A percentile compares a stretch with the other conserved stretches of the same genome.
These are phyloP conservation scores for Groenewaldozyma salmanticensis DNA, from an alignment of 805 yeast genomes.

Conservation along the genomic window DNA sequence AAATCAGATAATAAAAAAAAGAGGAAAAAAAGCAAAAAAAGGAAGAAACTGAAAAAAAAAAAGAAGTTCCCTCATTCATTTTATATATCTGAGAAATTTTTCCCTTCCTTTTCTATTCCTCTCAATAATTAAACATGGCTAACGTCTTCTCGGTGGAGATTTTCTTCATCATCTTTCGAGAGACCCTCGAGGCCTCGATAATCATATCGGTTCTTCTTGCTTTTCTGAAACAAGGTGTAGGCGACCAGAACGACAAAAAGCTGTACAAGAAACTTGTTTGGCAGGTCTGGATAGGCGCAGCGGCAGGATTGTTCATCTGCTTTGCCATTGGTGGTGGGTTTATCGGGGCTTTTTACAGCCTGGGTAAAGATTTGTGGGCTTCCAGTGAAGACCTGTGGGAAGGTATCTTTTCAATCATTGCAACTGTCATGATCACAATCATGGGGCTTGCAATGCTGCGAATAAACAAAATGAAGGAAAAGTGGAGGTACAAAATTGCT, in stretches of 20 bases:
- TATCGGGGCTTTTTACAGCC: constrained; percentile 83
- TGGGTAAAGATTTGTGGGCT: constrained; percentile 77
- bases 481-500: constrained; percentile 95
- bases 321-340: constrained; percentile 81
- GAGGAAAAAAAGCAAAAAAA: neutral
- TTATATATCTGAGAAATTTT: neutral
- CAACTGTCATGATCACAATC: constrained; percentile 75
- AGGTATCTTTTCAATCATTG: constrained; percentile 87
- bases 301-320: constrained; percentile 67
- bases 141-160: constrained; percentile 54
- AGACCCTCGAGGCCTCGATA: constrained; percentile 84
- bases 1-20: too few relatives aligned
- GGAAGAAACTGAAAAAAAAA: neutral
- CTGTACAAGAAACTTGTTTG: constrained; percentile 52
- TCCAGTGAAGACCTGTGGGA: constrained; percentile 92
- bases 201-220: constrained; percentile 87
- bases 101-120: neutral
- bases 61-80: neutral
- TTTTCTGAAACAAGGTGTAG: constrained; percentile 83
- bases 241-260: constrained; percentile 29
- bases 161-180: constrained; percentile 89
- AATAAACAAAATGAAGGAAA: constrained; percentile 90
- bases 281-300: constrained; percentile 85
- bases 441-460: constrained; percentile 98
- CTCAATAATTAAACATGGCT: constrained; percentile 9